Evolutionary conservation across 495 filamentous ascomycete species (phyloP), one percentile per base, ranked within the genome.

Genomic region (Cryomyces minteri): DNA sequence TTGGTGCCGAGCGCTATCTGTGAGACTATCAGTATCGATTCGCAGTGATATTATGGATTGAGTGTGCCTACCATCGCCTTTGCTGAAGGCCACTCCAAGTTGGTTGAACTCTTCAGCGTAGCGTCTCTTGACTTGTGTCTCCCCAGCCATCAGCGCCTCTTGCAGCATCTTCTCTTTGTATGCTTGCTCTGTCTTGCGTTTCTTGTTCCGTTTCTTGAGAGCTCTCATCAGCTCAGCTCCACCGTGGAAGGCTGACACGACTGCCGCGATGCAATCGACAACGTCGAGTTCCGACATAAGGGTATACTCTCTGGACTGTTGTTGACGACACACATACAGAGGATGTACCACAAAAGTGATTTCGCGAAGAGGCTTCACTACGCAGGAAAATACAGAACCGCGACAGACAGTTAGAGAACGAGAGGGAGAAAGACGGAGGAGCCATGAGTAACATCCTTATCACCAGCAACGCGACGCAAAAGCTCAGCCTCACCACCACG

Each of bases 221-320:
- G 60, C 47, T 5, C 49, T 43, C 32, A 64, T 53, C 25, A 69
- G 51, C 4, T 62, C 50, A 12, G 56, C 47, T 14, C 62, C 66
- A 43, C 67, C 64, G 31, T 62, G 58, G 51, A 69, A 70, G 34
- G 66, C 61, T 38, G 62, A 65, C 30, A 67, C 60, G 32, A 68
- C 57, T 48, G 66, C 57, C 32, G 57, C 59, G 5, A 72, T 61
- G 38, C 60, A 63, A 5, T 53, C 59, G 34, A 61, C 53, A 33
- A 70, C 67, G 48, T 58, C 36, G 37, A 42, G 18, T 25, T 25
- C 18, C 12, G 18, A 25, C 18, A 25, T 25, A 25, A 25, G 18
- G 18, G 18, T 25, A 25, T 25, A 25, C 18, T 25, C 18, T 25
- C 18, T 25, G 18, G 18, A 25, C 18, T 25, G 2, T 25, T 25